These are phyloP conservation scores for Cyathus striatus DNA, from an alignment of 768 basidiomycete species.

Conservation along the genomic window DNA sequence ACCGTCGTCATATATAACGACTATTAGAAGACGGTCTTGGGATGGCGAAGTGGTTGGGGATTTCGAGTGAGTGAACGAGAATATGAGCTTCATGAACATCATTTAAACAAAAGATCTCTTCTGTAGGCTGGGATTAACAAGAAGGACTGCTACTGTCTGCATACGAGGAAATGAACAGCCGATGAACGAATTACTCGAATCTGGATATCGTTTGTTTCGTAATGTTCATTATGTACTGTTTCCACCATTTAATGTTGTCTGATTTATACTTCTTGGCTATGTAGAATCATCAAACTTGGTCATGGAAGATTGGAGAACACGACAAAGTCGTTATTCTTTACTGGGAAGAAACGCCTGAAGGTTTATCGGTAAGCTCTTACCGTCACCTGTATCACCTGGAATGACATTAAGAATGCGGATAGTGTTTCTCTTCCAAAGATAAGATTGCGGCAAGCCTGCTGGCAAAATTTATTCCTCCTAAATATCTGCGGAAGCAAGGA, in stretches of 20 bases:
- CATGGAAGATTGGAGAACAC: conserved; percentile 25
- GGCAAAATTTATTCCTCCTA: conserved; percentile 33
- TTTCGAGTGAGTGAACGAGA: conserved; percentile 32
- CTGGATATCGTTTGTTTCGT: conserved; percentile 26
- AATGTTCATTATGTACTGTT: conserved; percentile 9
- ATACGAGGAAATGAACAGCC: conserved; percentile 30
- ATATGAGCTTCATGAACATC: neutral
- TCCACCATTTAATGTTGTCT: conserved; percentile 12
- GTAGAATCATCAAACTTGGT: conserved; percentile 21
- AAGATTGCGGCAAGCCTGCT: conserved; percentile 23
- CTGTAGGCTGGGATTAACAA: conserved; percentile 25
- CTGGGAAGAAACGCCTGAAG: conserved; percentile 30
- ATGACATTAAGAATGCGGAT: neutral
- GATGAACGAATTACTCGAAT: conserved; percentile 27
- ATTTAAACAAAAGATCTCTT: neutral
- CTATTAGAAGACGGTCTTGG: conserved; percentile 31
- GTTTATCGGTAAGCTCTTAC: conserved; percentile 19
- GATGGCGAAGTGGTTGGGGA: conserved; percentile 41
- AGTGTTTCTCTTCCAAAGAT: conserved; percentile 39
- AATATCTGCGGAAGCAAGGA: conserved; percentile 26
- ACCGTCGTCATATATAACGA: conserved; percentile 42
- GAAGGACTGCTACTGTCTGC: conserved; percentile 25
- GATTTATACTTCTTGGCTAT: conserved; percentile 6
- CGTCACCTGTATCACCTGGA: conserved; percentile 1
- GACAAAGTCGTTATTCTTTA: conserved; percentile 18